Conservation (phyloP, 208 protist species). For the Leptomonas pyrrhocoris region DNA sequence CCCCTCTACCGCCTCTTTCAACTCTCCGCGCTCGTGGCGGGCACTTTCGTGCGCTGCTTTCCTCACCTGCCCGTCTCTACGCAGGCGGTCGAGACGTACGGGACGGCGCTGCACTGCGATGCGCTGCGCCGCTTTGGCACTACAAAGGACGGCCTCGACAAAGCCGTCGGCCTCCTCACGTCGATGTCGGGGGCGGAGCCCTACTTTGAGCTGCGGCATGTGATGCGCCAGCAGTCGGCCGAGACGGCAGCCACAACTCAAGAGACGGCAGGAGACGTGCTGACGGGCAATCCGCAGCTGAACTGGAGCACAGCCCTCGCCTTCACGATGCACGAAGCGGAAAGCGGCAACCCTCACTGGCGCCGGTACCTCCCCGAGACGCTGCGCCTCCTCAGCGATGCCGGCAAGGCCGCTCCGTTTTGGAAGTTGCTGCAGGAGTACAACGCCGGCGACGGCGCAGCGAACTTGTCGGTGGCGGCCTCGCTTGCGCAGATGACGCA, state of each 20-base stretch:
- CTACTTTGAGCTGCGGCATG: slow-evolving; percentile 50
- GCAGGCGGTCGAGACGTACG: slow-evolving; percentile 15
- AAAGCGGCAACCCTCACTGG: slow-evolving; percentile 42
- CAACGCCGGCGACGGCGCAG: slow-evolving; percentile 17
- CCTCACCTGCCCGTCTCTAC: slow-evolving; percentile 15
- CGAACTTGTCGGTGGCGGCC: slow-evolving; percentile 54
- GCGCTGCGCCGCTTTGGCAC: slow-evolving; percentile 29
- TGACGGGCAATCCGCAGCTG: slow-evolving; percentile 43
- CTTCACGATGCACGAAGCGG: slow-evolving; percentile 36
- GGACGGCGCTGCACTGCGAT: slow-evolving; percentile 26
- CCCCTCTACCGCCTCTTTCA: slow-evolving; percentile 23
- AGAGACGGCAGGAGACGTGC: slow-evolving; percentile 60
- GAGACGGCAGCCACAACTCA: slow-evolving; percentile 40
- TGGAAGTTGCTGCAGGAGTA: slow-evolving; percentile 61
- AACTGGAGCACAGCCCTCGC: slow-evolving; percentile 59
- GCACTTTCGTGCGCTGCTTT: slow-evolving; percentile 17
- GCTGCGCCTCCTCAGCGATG: slow-evolving; percentile 85
- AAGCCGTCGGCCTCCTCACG: slow-evolving; percentile 39
- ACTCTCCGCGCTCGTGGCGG: slow-evolving; percentile 24
- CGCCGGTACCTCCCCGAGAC: slow-evolving; percentile 47
- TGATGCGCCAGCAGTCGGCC: slow-evolving; percentile 43
- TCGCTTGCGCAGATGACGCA: slow-evolving; percentile 60
- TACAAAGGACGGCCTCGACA: slow-evolving; percentile 25
- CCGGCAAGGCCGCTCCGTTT: slow-evolving; percentile 47
- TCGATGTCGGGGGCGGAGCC: slow-evolving; percentile 55